Conservation (phyloP, 1,284 basidiomycete genomes). For the Ceratobasidium sp. region DNA sequence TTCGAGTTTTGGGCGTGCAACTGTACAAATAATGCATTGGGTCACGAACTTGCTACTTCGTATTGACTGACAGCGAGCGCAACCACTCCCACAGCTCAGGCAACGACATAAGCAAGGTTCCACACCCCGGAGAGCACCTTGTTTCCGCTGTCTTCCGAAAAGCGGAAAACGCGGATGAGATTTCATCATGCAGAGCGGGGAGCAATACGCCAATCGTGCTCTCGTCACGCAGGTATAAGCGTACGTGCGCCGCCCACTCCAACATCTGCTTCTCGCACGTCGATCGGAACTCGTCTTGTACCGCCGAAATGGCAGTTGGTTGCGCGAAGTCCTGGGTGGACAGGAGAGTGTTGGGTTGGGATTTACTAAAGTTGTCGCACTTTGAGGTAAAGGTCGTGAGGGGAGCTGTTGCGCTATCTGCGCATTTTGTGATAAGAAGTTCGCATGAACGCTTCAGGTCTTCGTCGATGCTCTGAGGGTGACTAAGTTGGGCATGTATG, state of each 20-base stretch:
- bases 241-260: constrained; percentile 64
- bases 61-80: constrained; percentile 22
- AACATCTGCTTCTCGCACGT: constrained; percentile 68
- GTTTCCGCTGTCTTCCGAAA: constrained; percentile 41
- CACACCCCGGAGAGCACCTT: constrained; percentile 40
- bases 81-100: constrained; percentile 42
- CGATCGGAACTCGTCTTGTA: constrained; percentile 66
- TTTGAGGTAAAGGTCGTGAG: constrained; percentile 56
- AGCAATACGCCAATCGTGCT: constrained; percentile 80
- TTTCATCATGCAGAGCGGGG: constrained; percentile 77
- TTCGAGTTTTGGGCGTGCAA: not conserved
- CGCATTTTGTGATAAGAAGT: constrained; percentile 75
- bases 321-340: constrained; percentile 58
- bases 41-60: constrained; percentile 1
- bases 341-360: constrained; percentile 49
- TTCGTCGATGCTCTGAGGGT: constrained; percentile 76
- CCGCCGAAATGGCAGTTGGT: constrained; percentile 61
- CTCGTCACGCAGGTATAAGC: constrained; percentile 78
- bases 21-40: not conserved
- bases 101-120: constrained; percentile 25
- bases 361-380: constrained; percentile 48
- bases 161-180: constrained; percentile 54
- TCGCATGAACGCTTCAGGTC: constrained; percentile 86
- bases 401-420: constrained; percentile 62
- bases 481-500: constrained; percentile 36